Conservation (phyloP, 768 basidiomycete species). For the Tremella fuciformis region DNA sequence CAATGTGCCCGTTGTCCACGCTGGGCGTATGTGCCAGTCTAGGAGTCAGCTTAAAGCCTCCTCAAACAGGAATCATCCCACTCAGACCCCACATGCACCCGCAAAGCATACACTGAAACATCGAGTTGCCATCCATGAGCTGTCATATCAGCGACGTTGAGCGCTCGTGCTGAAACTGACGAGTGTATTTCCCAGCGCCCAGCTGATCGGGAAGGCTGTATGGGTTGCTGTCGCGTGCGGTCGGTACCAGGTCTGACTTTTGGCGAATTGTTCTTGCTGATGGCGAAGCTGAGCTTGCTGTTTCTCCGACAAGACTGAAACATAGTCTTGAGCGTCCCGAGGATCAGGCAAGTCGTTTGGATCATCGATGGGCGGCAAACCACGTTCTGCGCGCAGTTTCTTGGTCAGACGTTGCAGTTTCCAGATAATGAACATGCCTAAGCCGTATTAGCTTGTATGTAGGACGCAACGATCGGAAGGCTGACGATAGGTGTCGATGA, state of each 20-base stretch:
- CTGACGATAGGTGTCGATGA: conserved; percentile 72
- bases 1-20: conserved; percentile 58
- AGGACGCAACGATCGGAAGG: conserved; percentile 13
- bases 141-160: conserved; percentile 3
- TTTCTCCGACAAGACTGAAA: conserved; percentile 49
- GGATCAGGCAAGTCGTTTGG: conserved; percentile 80
- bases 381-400: conserved; percentile 61
- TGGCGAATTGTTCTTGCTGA: conserved; percentile 50
- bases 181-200: conserved; percentile 69
- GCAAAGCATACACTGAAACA: conserved; percentile 65
- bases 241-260: conserved; percentile 69
- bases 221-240: conserved; percentile 79
- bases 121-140: conserved; percentile 60
- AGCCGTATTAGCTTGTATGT: neutral
- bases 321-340: conserved; percentile 43
- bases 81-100: conserved; percentile 75
- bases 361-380: conserved; percentile 68
- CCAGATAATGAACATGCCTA: conserved; percentile 74
- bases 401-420: conserved; percentile 64
- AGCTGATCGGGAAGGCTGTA: conserved; percentile 50
- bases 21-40: conserved; percentile 48
- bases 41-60: neutral
- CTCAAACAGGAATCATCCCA: conserved; percentile 6
- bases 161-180: conserved; percentile 18
- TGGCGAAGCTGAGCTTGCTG: conserved; percentile 45